Conservation (phyloP, 192 early-diverging fungal genomes). For the Rhizophagus sp. region DNA sequence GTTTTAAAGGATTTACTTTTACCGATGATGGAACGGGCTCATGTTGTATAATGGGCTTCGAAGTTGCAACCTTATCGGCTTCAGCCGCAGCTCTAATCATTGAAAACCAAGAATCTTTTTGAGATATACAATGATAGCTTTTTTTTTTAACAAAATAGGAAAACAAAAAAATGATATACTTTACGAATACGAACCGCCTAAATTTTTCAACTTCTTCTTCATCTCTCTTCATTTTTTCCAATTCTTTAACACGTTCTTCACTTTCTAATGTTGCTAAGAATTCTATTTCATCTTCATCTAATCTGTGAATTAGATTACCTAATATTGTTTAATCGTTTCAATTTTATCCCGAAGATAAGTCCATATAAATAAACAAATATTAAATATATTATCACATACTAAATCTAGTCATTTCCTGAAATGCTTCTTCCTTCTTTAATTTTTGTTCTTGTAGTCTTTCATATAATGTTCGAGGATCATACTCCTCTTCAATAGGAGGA, state of each 20-base stretch:
- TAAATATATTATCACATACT: constrained; percentile 33
- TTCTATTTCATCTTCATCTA: constrained; percentile 71
- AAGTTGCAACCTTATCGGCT: constrained; percentile 3
- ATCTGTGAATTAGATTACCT: constrained; percentile 63
- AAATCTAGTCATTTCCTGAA: constrained; percentile 58
- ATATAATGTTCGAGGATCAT: constrained; percentile 74
- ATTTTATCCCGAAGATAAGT: too few relatives aligned
- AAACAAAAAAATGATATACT: background rate
- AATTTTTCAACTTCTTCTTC: constrained; percentile 48
- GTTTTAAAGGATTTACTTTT: background rate
- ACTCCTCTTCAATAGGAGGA: constrained; percentile 46
- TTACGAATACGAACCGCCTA: constrained; percentile 43
- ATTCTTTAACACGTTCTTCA: constrained; percentile 47
- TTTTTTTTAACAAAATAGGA: background rate
- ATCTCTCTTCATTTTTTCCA: constrained; percentile 45
- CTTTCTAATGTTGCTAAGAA: constrained; percentile 63
- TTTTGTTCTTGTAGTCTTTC: constrained; percentile 76
- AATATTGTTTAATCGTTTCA: background rate
- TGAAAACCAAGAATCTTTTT: too few relatives aligned
- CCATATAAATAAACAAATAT: background rate
- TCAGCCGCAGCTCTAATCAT: constrained; percentile 25
- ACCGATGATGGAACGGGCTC: background rate
- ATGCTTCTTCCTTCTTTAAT: constrained; percentile 60
- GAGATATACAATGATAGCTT: too few relatives aligned
- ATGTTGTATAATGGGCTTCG: background rate